These are phyloP conservation scores for Jatropha podagrica DNA, from an alignment of 441 rosid genomes.

Conservation along the genomic window DNA sequence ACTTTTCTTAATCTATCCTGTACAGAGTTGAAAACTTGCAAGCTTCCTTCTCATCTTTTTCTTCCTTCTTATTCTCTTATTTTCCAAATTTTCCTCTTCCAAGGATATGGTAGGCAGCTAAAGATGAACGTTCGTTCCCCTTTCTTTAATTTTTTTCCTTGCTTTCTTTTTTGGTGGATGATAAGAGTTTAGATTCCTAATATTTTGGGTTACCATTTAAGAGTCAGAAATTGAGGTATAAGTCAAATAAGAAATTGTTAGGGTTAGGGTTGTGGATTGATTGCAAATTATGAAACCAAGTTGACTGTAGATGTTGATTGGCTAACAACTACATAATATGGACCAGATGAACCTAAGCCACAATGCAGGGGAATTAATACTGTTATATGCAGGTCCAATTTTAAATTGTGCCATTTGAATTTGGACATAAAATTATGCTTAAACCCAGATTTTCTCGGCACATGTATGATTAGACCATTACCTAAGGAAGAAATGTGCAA, in stretches of 20 bases:
- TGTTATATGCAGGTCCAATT: not conserved
- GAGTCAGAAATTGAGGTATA: too few species aligned
- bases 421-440: not conserved
- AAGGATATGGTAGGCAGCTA: not conserved
- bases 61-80: not conserved
- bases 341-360: slow-evolving; percentile 6
- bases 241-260: not conserved
- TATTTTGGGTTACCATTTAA: too few species aligned
- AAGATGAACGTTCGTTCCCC: too few species aligned
- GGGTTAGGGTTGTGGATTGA: not conserved
- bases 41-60: not conserved
- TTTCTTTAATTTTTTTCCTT: too few species aligned
- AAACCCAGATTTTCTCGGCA: not conserved
- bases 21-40: not conserved
- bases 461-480: not conserved
- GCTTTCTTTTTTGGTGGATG: not conserved
- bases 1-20: not conserved
- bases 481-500: not conserved
- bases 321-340: slow-evolving; percentile 1
- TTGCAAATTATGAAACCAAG: slow-evolving; percentile 9
- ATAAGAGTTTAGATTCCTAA: not conserved
- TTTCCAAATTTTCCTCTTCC: not conserved
- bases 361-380: not conserved
- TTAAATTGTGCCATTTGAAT: not conserved
- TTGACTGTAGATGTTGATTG: slow-evolving; percentile 34